phyloP scores from a whole-genome alignment of 1,284 basidiomycete genomes.

The Pholiota adiposa region DNA sequence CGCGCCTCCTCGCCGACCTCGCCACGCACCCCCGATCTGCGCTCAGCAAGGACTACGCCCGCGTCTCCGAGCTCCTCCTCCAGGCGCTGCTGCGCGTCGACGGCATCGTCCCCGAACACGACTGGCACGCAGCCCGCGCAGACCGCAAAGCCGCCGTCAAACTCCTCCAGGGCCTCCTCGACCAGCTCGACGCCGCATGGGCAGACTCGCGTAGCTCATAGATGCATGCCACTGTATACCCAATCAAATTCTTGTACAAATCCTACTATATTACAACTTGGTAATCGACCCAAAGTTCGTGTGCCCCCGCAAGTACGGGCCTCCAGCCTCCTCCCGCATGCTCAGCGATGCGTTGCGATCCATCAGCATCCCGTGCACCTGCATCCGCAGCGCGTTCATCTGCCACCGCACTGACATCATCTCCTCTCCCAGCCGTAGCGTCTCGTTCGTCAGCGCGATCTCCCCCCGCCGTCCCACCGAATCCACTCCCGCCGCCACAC shows the following conservation, averaged over 20 bases:
- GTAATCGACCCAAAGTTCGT: constrained; percentile 28
- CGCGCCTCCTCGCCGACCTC: constrained; percentile 24
- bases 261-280: constrained; percentile 29
- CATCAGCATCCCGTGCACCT: constrained; percentile 76
- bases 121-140: constrained; percentile 72
- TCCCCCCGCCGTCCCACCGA: constrained; percentile 66
- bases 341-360: constrained; percentile 57
- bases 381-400: constrained; percentile 81
- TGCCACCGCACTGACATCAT: constrained; percentile 73
- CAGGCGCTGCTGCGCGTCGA: constrained; percentile 80
- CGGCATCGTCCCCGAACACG: constrained; percentile 65
- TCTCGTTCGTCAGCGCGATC: constrained; percentile 72
- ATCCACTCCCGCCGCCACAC: constrained; percentile 64
- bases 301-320: background rate
- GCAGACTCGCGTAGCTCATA: constrained; percentile 19
- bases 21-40: constrained; percentile 11
- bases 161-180: constrained; percentile 46
- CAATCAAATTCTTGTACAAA: constrained; percentile 7
- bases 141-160: constrained; percentile 79
- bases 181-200: constrained; percentile 43
- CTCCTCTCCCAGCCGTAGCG: constrained; percentile 76
- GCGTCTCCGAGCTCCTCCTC: constrained; percentile 73
- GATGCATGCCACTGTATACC: background rate
- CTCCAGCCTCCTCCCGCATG: constrained; percentile 14
- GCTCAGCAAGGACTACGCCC: constrained; percentile 51